These are phyloP conservation scores for Coemansia aciculifera DNA, from an alignment of 192 early-diverging fungal species.

Conservation along the genomic window DNA sequence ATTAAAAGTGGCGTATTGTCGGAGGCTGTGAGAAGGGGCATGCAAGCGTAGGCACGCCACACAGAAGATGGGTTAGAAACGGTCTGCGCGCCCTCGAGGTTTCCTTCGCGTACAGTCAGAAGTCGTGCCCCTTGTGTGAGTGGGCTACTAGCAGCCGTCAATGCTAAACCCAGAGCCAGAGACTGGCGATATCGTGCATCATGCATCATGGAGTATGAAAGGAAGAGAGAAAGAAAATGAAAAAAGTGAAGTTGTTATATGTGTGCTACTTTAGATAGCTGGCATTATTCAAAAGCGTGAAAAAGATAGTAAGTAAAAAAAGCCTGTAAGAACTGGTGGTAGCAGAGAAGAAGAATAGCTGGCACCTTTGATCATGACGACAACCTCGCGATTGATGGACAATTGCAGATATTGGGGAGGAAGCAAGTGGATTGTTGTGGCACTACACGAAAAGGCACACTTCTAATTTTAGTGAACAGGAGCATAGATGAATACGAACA, in stretches of 20 bases:
- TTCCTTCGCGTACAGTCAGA: constrained; percentile 28
- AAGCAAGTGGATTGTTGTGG: background rate
- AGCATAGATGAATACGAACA: background rate
- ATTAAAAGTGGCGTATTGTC: constrained; percentile 43
- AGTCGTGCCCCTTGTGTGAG: background rate
- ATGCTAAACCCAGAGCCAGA: background rate
- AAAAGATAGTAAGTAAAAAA: background rate
- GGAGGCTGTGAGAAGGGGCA: constrained; percentile 47
- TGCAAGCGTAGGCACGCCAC: constrained; percentile 50
- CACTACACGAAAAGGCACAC: background rate
- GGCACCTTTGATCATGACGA: background rate
- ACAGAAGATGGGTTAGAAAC: constrained; percentile 33
- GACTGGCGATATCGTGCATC: constrained; percentile 1
- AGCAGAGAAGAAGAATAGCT: background rate
- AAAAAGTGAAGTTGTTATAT: background rate
- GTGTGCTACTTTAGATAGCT: background rate
- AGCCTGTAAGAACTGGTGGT: background rate
- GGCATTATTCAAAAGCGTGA: constrained; percentile 1
- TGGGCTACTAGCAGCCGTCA: background rate
- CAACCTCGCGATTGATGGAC: background rate
- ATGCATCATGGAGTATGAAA: background rate
- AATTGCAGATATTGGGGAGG: background rate
- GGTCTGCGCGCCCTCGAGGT: constrained; percentile 32
- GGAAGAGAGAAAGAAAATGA: background rate
- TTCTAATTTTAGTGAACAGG: background rate